Conservation (phyloP, 2,329 filamentous ascomycete species). For the Pochonia chlamydosporia region DNA sequence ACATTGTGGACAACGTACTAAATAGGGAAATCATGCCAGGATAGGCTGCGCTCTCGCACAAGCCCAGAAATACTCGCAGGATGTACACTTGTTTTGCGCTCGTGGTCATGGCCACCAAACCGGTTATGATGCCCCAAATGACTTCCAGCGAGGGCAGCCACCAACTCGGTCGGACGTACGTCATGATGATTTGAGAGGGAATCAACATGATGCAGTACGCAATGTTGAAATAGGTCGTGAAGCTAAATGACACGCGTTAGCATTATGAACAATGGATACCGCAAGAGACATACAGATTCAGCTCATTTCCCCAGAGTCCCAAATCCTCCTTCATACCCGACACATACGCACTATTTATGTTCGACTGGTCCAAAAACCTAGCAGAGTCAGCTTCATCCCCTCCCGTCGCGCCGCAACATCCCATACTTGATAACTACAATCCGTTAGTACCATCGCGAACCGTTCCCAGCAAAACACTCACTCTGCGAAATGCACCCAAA, state of each 20-base stretch:
- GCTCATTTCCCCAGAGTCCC: slow-evolving; percentile 30
- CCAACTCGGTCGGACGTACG: slow-evolving; percentile 29
- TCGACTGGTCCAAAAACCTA: slow-evolving; percentile 27
- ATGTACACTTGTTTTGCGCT: slow-evolving; percentile 29
- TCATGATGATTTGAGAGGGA: slow-evolving; percentile 32
- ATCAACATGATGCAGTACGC: slow-evolving; percentile 48
- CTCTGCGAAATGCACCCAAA: slow-evolving; percentile 27
- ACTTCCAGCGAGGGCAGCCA: slow-evolving; percentile 31
- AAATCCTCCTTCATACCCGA: slow-evolving; percentile 42
- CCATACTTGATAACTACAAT: not conserved
- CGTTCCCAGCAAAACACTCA: slow-evolving; percentile 18
- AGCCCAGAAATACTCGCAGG: slow-evolving; percentile 35
- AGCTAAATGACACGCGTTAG: slow-evolving; percentile 7
- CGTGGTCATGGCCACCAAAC: slow-evolving; percentile 24
- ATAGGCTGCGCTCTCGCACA: slow-evolving; percentile 29
- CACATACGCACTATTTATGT: slow-evolving; percentile 29
- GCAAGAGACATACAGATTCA: slow-evolving; percentile 9
- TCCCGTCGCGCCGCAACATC: too few species aligned
- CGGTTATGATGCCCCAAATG: slow-evolving; percentile 20
- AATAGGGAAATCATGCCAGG: slow-evolving; percentile 31
- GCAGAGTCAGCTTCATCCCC: too few species aligned
- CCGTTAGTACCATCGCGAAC: slow-evolving; percentile 3
- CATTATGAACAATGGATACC: too few species aligned
- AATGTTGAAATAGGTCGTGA: slow-evolving; percentile 46
- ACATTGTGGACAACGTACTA: slow-evolving; percentile 8